phyloP scores from a whole-genome alignment of 768 basidiomycete species.

The Phaeotremella skinneri region DNA sequence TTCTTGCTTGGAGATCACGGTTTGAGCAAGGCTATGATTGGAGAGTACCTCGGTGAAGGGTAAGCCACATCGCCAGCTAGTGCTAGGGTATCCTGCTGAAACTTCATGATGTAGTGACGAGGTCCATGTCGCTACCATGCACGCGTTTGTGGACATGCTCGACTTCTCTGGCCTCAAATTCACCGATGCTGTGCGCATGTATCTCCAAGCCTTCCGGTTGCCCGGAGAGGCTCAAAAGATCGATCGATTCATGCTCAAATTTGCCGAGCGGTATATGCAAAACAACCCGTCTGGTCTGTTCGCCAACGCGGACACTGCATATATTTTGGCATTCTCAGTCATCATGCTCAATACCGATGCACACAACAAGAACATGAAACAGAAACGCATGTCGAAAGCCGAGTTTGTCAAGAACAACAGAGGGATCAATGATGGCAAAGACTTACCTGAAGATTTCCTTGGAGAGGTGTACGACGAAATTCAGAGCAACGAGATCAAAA shows the following conservation, averaged over 20 bases:
- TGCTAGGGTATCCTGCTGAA: conserved; percentile 9
- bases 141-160: conserved; percentile 89
- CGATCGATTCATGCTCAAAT: conserved; percentile 98
- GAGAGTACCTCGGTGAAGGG: conserved; percentile 98
- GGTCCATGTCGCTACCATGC: conserved; percentile 88
- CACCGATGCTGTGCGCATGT: conserved; percentile 81
- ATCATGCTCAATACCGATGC: conserved; percentile 98
- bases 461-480: conserved; percentile 85
- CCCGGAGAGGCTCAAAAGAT: conserved; percentile 98
- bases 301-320: conserved; percentile 93
- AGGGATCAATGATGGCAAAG: conserved; percentile 86
- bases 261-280: conserved; percentile 92
- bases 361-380: conserved; percentile 90
- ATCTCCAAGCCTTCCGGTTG: conserved; percentile 91
- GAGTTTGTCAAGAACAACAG: conserved; percentile 95
- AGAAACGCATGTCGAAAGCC: conserved; percentile 77
- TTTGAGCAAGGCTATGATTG: conserved; percentile 90
- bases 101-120: conserved; percentile 63
- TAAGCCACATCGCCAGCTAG: conserved; percentile 54
- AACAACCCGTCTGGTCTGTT: conserved; percentile 80
- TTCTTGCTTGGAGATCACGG: conserved; percentile 89
- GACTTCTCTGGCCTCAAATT: conserved; percentile 80
- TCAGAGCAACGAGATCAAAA: conserved; percentile 84
- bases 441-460: conserved; percentile 83
- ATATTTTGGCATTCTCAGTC: conserved; percentile 89